Evolutionary conservation across 179 eudicot species (phyloP), one percentile per base, ranked within the genome.

Genomic region (Pouteria campechiana): DNA sequence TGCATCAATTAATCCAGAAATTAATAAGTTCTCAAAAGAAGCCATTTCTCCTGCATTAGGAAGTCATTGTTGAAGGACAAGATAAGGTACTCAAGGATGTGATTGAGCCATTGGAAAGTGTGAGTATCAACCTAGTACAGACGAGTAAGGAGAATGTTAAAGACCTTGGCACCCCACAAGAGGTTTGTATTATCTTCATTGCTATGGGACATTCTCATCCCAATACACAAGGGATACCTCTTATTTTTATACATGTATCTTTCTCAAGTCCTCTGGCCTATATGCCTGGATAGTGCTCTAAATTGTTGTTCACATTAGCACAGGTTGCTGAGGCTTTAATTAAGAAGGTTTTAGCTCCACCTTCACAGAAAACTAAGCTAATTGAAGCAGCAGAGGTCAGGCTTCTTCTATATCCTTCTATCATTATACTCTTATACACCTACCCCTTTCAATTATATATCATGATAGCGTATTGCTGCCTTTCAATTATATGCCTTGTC

Each of bases 31-130:
- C n/a, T n/a, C n/a, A n/a, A n/a, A n/a, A n/a, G n/a, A n/a, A n/a
- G n/a, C n/a, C n/a, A n/a, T n/a, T n/a, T n/a, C n/a, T n/a, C n/a
- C 13, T 46, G 63, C n/a, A 17, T 27, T 74, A 90, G 99, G 99
- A 90, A 72, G 89, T 90, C 37, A 67, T 57, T 11, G 58, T 90
- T 65, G 79, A 87, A 50, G 99, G 99, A 34, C 83, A 90, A 61
- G 99, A 90, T 63, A 90, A 87, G 73, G 96, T 78, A 52, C 82
- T 67, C 63, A 90, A 90, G 71, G 99, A 90, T 64, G 99, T 90
- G 50, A 90, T 90, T 40, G 99, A 90, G 56, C 99, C 99, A 48
- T 63, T 90, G 45, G 99, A 90, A 69, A 90, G 74, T 62, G 99
- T 69, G 57, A 90, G 99, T 24, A 81, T 90, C 19, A 77, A 60